These are phyloP conservation scores for Aureobasidium lini DNA, from an alignment of 2,329 filamentous ascomycete species.

Conservation along the genomic window DNA sequence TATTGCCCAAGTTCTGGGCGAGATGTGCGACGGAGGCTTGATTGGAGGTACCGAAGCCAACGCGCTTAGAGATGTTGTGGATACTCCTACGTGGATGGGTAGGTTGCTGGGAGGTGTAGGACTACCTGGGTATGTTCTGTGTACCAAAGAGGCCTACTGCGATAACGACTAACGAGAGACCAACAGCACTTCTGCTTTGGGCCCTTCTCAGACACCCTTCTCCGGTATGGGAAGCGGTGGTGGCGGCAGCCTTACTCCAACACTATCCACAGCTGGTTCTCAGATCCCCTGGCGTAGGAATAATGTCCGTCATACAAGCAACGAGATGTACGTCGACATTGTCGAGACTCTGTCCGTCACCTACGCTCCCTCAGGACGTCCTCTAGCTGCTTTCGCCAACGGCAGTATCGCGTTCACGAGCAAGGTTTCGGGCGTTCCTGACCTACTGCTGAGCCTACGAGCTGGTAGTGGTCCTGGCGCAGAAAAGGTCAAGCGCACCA, in stretches of 20 bases:
- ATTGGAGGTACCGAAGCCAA: conserved; percentile 89
- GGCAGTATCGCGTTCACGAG: conserved; percentile 92
- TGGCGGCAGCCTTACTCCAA: conserved; percentile 19
- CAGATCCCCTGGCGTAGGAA: conserved; percentile 81
- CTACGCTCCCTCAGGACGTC: conserved; percentile 80
- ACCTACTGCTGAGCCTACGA: conserved; percentile 67
- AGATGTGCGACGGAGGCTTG: conserved; percentile 94
- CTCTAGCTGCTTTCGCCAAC: conserved; percentile 78
- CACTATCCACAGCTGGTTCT: conserved; percentile 21
- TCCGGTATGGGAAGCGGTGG: neutral
- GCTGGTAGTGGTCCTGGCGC: conserved; percentile 67
- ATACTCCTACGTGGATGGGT: conserved; percentile 83
- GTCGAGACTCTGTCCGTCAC: conserved; percentile 85
- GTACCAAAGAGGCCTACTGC: no score
- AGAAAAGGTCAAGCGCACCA: conserved; percentile 40
- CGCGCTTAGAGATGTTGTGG: conserved; percentile 81
- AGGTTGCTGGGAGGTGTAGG: conserved; percentile 83
- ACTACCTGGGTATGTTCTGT: conserved; percentile 50
- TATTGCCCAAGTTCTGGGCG: conserved; percentile 81
- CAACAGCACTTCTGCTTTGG: conserved; percentile 5
- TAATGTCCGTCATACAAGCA: conserved; percentile 91
- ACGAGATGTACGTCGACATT: conserved; percentile 94
- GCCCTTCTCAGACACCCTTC: neutral
- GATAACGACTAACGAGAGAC: neutral
- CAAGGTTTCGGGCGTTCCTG: conserved; percentile 90